These are phyloP conservation scores for Wickerhamiella dianesei DNA, from an alignment of 805 yeast species.

Conservation along the genomic window DNA sequence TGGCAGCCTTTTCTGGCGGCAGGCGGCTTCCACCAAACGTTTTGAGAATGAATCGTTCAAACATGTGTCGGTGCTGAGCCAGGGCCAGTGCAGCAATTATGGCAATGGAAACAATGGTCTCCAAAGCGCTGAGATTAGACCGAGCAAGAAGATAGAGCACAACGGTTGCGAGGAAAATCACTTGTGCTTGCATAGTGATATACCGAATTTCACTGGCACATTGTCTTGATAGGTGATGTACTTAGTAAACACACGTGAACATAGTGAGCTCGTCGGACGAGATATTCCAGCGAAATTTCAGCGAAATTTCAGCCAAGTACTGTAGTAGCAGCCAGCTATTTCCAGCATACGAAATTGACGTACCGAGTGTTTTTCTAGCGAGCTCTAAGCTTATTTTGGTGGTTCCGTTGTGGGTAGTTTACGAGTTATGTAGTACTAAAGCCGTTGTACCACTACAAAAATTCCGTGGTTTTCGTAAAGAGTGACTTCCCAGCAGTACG, in stretches of 20 bases:
- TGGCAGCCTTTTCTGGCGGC: neutral
- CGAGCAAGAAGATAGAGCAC: neutral
- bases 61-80: neutral
- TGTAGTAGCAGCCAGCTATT: too few species aligned
- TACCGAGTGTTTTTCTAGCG: too few species aligned
- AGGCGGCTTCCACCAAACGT: neutral
- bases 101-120: neutral
- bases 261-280: too few species aligned
- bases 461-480: too few species aligned
- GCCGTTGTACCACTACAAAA: too few species aligned
- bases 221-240: neutral
- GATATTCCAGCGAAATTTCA: too few species aligned
- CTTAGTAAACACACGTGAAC: neutral
- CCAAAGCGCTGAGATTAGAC: neutral
- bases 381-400: too few species aligned
- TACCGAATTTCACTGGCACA: neutral
- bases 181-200: neutral
- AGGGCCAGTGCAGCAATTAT: neutral
- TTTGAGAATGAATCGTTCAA: neutral
- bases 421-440: too few species aligned
- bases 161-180: neutral
- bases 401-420: too few species aligned
- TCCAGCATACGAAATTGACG: too few species aligned
- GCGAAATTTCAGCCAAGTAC: neutral
- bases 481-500: too few species aligned